Evolutionary conservation across 345 rosid genomes (phyloP).

Genomic region (Hibiscus trionum): DNA sequence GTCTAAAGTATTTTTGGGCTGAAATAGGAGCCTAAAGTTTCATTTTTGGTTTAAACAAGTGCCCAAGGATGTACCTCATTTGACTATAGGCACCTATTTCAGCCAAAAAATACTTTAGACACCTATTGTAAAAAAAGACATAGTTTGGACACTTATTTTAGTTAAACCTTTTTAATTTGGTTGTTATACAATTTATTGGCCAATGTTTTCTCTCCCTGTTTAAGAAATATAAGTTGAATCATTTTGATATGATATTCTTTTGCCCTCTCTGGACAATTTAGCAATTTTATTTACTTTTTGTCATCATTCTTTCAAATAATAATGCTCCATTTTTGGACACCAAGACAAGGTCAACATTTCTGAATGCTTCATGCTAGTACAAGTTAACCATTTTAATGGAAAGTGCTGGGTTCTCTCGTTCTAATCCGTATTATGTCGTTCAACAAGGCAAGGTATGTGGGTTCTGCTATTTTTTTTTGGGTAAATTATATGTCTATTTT

Average conservation of each 20-base stretch:
- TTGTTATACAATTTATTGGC: neutral
- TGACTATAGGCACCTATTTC: too few relatives aligned
- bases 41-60: too few relatives aligned
- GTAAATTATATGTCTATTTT: too few relatives aligned
- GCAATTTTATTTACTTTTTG: neutral
- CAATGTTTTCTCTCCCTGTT: neutral
- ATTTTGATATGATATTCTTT: neutral
- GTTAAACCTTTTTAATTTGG: neutral
- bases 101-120: too few relatives aligned
- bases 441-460: conserved; percentile 80
- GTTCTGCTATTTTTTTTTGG: neutral
- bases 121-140: too few relatives aligned
- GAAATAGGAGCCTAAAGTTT: too few relatives aligned
- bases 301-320: neutral
- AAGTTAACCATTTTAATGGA: conserved; percentile 21
- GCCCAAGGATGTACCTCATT: too few relatives aligned
- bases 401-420: conserved; percentile 98
- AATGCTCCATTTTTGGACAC: neutral
- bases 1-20: too few relatives aligned
- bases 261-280: neutral
- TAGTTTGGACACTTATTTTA: too few relatives aligned
- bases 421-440: conserved; percentile 96
- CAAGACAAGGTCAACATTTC: neutral
- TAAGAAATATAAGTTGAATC: neutral
- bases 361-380: neutral